Base-by-base conservation (phyloP, 352 stramenopile genomes). In the Pythium phragmiticola region DNA sequence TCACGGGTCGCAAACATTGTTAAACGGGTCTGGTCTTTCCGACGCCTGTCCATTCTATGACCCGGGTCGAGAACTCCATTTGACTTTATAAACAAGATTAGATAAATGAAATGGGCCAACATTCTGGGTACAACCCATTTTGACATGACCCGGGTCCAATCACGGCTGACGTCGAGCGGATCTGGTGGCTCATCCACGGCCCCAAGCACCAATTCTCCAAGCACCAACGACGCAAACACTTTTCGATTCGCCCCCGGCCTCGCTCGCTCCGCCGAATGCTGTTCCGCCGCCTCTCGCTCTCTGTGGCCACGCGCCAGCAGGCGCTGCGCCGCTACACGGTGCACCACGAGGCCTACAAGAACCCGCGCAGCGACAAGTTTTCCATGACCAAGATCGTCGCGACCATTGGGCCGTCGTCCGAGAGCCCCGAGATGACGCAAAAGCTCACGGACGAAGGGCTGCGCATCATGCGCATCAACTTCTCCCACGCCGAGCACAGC, bases 381-480 rank as follows among this genome's bases (percentile, higher is more conserved):
- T 94, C 84, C 42, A 95, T 95, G 87, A 94, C 87, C 57, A 95
- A 95, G 80, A 97, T 98, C 68, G 90, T 98, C 36, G 95, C 80
- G 64, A 98, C 95, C 23, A 88, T 98, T 48, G 95, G 95, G 13
- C 95, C 95, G 19, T 80, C 87, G 51, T 94, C 87, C 11, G 83
- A 94, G 65, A 72, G 76, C 49, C 54, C 77, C 0, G 77, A 88
- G 47, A 94, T 90, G 75, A 76, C 81, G 52, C 85, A 97, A 68
- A 76, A 84, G 51, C 75, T 98, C 34, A 82, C 93, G 64, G 61
- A 87, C 60, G 85, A 96, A 53, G 94, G 94, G 0, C 78, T 98
- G 70, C 83, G 90, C 67, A 94, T 98, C 61, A 95, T 96, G 72
- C 85, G 95, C 68, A 89, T 98, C 57, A 98, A 98, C 82, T 98